Base-by-base conservation (phyloP, 2,329 filamentous ascomycete species). In the Fusarium solani-melongenae region DNA sequence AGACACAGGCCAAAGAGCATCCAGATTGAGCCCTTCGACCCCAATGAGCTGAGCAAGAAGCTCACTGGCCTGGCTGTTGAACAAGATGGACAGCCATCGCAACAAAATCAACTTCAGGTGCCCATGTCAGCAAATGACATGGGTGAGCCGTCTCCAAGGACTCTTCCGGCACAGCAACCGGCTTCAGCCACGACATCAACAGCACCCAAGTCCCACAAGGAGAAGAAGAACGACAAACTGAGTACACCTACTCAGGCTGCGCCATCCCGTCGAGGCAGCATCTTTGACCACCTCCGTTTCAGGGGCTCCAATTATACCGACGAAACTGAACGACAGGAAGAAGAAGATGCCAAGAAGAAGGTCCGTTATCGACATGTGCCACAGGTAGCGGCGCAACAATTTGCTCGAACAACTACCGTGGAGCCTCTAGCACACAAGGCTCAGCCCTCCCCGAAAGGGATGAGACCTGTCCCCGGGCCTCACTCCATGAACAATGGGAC, bases 41-140 rank as follows among this genome's bases (percentile, higher is more conserved):
- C 90, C 0, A 84, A 87, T 31, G 89, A 92, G 64, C 80, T 92
- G 31, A 84, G 85, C 12, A 84, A 86, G 34, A 86, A 89, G 20
- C 83, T 92, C 27, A 83, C 84, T 57, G 71, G 84, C 12, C 86
- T 91, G 20, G 80, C 89, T 15, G 84, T 83, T 6, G 84, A 90
- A 67, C 87, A 88, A 69, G 87, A 86, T n/a, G 56, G 59, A 41
- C 59, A 61, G 33, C 61, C 55, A n/a, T 49, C 68, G 4, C 66
- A 64, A 17, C 58, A 61, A 67, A 80, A 82, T 9, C 77, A 79
- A 14, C 46, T 44, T 9, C 59, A 49, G 6, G 36, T 69, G n/a
- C 63, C 66, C 7, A 17, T 66, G n/a, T 67, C 72, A 51, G 72
- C 55, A 10, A 56, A 24, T 22, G 67, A 64, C 34, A 55, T 73